Evolutionary conservation across 768 basidiomycete species (phyloP), one percentile per base, ranked within the genome.

Genomic region (Vararia minispora): DNA sequence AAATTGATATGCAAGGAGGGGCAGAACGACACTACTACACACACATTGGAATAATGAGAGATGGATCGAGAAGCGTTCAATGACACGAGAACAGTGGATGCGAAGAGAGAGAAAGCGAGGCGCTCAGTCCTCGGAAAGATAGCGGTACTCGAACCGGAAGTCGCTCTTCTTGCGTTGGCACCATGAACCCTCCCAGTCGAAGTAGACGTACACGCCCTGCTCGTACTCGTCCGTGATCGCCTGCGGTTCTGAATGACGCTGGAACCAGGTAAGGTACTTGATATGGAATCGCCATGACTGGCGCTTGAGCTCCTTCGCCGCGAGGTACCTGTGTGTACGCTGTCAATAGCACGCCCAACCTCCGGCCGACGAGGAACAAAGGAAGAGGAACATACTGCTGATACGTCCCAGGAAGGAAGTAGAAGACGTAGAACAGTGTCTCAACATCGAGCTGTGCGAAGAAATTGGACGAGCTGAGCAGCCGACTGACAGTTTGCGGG

Each of bases 261-360:
- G 95, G 76, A 99, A 99, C 92, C 95, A 99, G 22, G 95, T 99
- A 44, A 99, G 65, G 57, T 97, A 99, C 62, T 98, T 97, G 44
- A 97, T 87, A 59, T 99, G 95, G 70, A 98, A 99, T 34, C 95
- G 79, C 95, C 95, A 99, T 28, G 89, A 91, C 57, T 97, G 94
- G 35, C 85, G 74, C 65, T 98, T 98, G 47, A 99, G 68, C 60
- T 99, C 95, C 55, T 88, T 89, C 5, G 95, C 95, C 2, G 95
- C 92, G 35, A 97, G 76, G 60, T 81, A 94, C 62, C 90, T 94
- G 41, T 12, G 34, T 35, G 33, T 2, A 12, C 28, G 27, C 14
- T 21, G 47, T 26, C 31, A 21, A 39, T 20, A 26, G 35, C 25
- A 30, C 21, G 22, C 22, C 40, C 34, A 30, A 39, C 26, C 37